Percentiles rank a stretch among this genome's conserved stretches.
phyloP scores from a whole-genome alignment of 345 rosid species.

The Citrus reticulata region DNA sequence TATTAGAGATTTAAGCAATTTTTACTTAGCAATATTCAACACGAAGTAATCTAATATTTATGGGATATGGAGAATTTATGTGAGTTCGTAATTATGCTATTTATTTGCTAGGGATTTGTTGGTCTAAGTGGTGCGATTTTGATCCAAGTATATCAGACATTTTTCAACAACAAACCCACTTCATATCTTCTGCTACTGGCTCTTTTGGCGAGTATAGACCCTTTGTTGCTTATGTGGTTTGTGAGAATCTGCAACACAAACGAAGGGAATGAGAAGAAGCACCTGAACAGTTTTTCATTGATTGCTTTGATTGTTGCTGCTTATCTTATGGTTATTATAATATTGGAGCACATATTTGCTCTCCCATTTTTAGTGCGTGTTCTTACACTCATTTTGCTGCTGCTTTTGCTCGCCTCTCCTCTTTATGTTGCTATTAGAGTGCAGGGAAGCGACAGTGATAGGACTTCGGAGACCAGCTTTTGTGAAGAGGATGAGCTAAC shows the following conservation, averaged over 20 bases:
- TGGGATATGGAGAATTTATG: neutral
- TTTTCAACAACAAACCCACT: constrained; percentile 31
- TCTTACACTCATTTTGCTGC: constrained; percentile 25
- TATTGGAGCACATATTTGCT: constrained; percentile 31
- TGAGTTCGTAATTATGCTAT: neutral
- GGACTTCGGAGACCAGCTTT: neutral
- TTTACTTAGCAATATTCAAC: neutral
- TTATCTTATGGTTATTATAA: constrained; percentile 40
- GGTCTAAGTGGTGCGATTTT: constrained; percentile 57
- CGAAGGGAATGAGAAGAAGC: constrained; percentile 37
- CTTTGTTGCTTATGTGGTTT: constrained; percentile 45
- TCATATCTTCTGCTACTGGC: constrained; percentile 42
- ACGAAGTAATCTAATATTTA: neutral
- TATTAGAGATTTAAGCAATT: neutral
- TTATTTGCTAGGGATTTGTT: constrained; percentile 39
- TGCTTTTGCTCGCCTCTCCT: constrained; percentile 40
- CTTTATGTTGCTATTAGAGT: constrained; percentile 32
- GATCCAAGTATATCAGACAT: constrained; percentile 42
- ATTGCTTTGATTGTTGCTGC: constrained; percentile 40
- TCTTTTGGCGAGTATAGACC: constrained; percentile 26
- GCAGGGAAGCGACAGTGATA: neutral
- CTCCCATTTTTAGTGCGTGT: constrained; percentile 18
- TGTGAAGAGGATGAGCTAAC: constrained; percentile 8
- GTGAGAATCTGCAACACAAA: constrained; percentile 29
- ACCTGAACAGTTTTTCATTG: constrained; percentile 37